Evolutionary conservation across 2,329 filamentous ascomycete species (phyloP).

Genomic region (Lachnellula arida): DNA sequence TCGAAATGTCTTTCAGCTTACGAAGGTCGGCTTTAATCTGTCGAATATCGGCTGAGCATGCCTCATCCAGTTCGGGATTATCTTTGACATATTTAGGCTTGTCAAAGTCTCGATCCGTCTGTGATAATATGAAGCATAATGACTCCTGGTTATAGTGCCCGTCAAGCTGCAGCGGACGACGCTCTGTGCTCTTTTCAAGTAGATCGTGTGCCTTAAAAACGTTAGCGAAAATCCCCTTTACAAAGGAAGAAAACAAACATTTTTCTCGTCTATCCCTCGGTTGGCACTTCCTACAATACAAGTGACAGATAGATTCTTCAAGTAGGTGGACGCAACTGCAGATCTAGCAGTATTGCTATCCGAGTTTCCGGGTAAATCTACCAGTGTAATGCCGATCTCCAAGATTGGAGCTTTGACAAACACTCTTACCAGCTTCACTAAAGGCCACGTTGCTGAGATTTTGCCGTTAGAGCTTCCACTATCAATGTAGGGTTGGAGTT

Average conservation of each 20-base stretch:
- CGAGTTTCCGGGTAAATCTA: constrained; percentile 50
- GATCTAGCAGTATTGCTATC: constrained; percentile 45
- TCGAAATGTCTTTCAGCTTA: neutral
- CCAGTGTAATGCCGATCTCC: constrained; percentile 44
- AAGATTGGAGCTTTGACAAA: constrained; percentile 43
- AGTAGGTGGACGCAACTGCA: constrained; percentile 40
- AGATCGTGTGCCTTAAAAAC: neutral
- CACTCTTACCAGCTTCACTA: constrained; percentile 36
- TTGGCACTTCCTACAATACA: constrained; percentile 45
- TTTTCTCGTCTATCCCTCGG: constrained; percentile 44
- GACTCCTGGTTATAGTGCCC: neutral
- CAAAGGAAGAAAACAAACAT: constrained; percentile 26
- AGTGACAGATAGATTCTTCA: constrained; percentile 41
- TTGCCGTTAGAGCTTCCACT: constrained; percentile 6
- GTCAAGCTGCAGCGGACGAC: neutral
- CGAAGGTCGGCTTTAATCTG: neutral
- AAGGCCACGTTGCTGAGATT: constrained; percentile 37
- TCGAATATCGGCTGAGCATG: neutral
- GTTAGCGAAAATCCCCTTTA: neutral
- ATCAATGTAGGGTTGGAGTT: constrained; percentile 15
- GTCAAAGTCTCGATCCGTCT: neutral
- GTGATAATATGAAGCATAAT: neutral
- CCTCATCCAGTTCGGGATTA: neutral
- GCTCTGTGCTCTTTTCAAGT: neutral
- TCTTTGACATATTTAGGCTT: constrained; percentile 27